Evolutionary conservation across 164 flowering plant genomes (phyloP).

Genomic region (Piper betle): DNA sequence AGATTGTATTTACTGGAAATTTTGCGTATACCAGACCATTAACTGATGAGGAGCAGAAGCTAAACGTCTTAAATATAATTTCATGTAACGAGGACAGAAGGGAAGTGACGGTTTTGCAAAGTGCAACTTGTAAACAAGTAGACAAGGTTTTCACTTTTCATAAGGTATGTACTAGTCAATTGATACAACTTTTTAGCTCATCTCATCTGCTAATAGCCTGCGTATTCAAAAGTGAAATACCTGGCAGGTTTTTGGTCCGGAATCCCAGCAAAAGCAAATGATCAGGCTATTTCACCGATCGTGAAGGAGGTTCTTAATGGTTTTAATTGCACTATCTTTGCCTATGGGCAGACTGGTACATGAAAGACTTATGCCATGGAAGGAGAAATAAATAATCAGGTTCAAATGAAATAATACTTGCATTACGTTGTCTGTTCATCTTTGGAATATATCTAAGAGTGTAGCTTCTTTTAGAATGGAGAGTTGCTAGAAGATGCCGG

Average conservation of each 20-base stretch:
- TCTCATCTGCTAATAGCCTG: not conserved
- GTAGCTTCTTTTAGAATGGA: slow-evolving; percentile 12
- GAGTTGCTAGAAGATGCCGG: slow-evolving; percentile 24
- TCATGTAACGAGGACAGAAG: slow-evolving; percentile 54
- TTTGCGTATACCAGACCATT: too few relatives aligned
- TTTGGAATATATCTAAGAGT: not conserved
- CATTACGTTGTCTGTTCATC: not conserved
- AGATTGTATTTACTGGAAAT: too few relatives aligned
- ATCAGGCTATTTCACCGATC: slow-evolving; percentile 65
- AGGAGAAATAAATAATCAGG: slow-evolving; percentile 74
- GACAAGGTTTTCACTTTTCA: slow-evolving; percentile 70
- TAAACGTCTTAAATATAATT: too few relatives aligned
- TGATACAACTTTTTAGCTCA: too few relatives aligned
- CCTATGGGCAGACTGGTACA: slow-evolving; percentile 85
- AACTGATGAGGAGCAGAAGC: too few relatives aligned
- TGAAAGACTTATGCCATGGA: slow-evolving; percentile 18
- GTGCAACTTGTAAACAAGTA: slow-evolving; percentile 58
- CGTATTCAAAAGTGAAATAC: not conserved
- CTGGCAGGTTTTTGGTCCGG: slow-evolving; percentile 74
- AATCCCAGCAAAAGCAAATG: slow-evolving; percentile 68
- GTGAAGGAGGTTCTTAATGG: slow-evolving; percentile 84
- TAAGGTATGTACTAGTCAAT: slow-evolving; percentile 30
- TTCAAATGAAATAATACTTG: slow-evolving; percentile 68
- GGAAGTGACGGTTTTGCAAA: slow-evolving; percentile 55
- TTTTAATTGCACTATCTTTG: slow-evolving; percentile 79